A percentile compares a stretch with the other conserved stretches of the same genome.
phyloP scores from a whole-genome alignment of 2,329 filamentous ascomycete genomes.

The Fusarium odoratissimum region DNA sequence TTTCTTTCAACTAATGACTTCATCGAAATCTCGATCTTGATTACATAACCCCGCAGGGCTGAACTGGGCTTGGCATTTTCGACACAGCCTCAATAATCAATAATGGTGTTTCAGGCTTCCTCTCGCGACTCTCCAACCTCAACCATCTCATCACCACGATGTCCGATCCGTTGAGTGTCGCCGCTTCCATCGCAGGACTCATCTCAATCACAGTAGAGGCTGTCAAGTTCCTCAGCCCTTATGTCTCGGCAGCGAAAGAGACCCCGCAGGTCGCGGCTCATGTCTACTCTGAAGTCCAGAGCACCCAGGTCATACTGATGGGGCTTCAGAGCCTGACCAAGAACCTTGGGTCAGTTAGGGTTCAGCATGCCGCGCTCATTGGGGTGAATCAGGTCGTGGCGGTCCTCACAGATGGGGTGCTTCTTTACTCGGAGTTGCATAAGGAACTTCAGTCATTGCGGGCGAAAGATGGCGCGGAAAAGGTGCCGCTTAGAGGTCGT shows the following conservation, averaged over 20 bases:
- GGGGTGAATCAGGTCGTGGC: not conserved
- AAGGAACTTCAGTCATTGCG: not conserved
- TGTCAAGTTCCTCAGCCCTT: constrained; percentile 2
- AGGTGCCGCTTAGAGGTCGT: not conserved
- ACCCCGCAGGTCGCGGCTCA: constrained; percentile 19
- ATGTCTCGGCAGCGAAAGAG: constrained; percentile 22
- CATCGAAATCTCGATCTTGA: not conserved
- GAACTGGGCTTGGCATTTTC: not conserved
- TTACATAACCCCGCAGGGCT: not conserved
- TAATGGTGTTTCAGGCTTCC: not conserved
- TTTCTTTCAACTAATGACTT: accelerated
- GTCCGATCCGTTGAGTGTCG: constrained; percentile 16
- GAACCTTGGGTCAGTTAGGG: accelerated
- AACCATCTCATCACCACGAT: accelerated
- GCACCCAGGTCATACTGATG: constrained; percentile 5
- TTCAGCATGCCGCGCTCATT: not conserved
- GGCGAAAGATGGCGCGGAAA: accelerated
- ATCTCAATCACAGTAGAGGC: not conserved
- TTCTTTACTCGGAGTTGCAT: constrained; percentile 27
- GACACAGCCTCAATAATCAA: not conserved
- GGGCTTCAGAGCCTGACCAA: not conserved
- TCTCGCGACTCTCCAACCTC: not conserved
- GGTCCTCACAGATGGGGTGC: not conserved
- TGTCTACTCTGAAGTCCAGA: constrained; percentile 22
- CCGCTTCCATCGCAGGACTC: constrained; percentile 22